Evolutionary conservation across 441 rosid species (phyloP).

Genomic region (Populus trichocarpa): DNA sequence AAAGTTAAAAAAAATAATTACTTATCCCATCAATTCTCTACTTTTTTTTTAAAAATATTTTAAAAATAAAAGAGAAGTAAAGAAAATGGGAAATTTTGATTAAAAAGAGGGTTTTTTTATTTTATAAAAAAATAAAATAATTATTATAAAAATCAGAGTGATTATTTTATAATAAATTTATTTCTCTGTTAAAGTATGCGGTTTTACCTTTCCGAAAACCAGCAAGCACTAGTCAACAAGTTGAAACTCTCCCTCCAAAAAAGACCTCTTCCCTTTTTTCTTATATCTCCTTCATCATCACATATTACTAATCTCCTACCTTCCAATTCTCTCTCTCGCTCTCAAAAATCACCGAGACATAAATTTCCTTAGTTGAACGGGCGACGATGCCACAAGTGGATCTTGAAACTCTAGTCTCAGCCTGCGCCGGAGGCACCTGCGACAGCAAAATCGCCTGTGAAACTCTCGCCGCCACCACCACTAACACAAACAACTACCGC

Average conservation of each 20-base stretch:
- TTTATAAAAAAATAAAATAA: too few relatives aligned
- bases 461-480: conserved; percentile 32
- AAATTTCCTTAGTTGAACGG: neutral
- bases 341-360: neutral
- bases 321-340: neutral
- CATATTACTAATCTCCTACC: neutral
- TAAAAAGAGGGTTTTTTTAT: too few relatives aligned
- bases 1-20: too few relatives aligned
- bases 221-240: neutral
- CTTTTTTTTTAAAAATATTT: too few relatives aligned
- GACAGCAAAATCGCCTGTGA: conserved; percentile 70
- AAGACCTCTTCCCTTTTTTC: too few relatives aligned
- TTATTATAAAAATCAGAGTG: too few relatives aligned
- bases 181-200: neutral
- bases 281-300: neutral
- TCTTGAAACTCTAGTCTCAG: conserved; percentile 71
- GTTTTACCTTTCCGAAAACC: neutral
- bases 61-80: neutral
- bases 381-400: conserved; percentile 67
- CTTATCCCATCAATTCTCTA: neutral
- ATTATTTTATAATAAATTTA: too few relatives aligned
- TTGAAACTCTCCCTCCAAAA: too few relatives aligned
- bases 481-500: neutral
- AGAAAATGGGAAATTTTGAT: too few relatives aligned
- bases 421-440: conserved; percentile 59